Base-by-base conservation (phyloP, 1,139 yeast genomes). In the Citeromyces hawaiiensis region DNA sequence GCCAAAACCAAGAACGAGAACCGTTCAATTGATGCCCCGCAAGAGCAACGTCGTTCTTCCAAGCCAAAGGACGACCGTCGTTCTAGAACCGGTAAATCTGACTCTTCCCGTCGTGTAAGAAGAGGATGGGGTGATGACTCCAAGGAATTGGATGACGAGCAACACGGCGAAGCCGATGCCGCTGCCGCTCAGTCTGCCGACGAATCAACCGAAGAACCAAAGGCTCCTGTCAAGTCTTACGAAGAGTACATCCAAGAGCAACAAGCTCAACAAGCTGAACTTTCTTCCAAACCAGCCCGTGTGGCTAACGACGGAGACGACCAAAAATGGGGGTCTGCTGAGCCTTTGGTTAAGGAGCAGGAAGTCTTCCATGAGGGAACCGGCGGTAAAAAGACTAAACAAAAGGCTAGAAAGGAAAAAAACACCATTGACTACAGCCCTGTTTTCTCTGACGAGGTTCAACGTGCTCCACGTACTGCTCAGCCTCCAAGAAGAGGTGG, bases 41-140 rank as follows among this genome's bases (percentile, higher is more conserved):
- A 72, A 38, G 69, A 71, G 54, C 45, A 48, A 41, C 55, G 57
- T 49, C 56, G 50, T 37, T 47, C 62, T 51, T 59, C 61, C 55
- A 82, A 73, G 68, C 63, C 69, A 59, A 78, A 76, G 68, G 72
- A 66, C 49, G 93, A 82, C 71, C 93, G 94, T 68, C 93, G 80
- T 61, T 76, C 88, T 50, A 83, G 83, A 72, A 59, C 83, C 49
- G 85, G 80, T 57, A 82, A 80, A 72, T 66, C 78, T 55, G 96
- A 87, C 69, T 69, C 94, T 55, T 74, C 71, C 55, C 87, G 87
- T 81, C 80, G 82, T 66, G 70, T 80, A 58, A 74, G 72, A 63
- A 82, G 79, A 67, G 88, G 93, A 65, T 88, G 95, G 76, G 86
- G 87, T 55, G 78, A 77, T 60, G 77, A 77, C 63, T 65, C 68